Base-by-base conservation (phyloP, 345 rosid genomes). In the Citrus medica region DNA sequence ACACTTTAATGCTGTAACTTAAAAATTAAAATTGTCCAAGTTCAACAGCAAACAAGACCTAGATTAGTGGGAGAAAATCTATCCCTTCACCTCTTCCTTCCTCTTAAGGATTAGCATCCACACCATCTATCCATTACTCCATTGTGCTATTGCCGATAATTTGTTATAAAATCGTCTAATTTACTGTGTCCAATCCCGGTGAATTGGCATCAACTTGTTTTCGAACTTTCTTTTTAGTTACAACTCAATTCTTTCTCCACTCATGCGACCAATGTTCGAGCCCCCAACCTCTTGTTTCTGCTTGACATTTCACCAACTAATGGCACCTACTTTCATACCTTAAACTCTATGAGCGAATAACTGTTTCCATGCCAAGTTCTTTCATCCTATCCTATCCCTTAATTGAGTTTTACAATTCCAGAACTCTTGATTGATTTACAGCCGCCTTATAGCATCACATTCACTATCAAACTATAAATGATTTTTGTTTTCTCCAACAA, bases 391-490 rank as follows among this genome's bases (percentile, higher is more conserved):
- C 38, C 58, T 30, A 62, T 62, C 19, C 30, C 60, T 28, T 10
- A 17, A 25, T 64, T 53, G 63, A 71, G 28, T 71, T 62, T 40
- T 46, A 46, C 51, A 46, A 3, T 46, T 46, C 14, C 51, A 46
- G 51, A 13, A 46, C 51, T 42, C 51, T 35, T 46, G 51, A 46
- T 46, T 46, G 51, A 46, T 46, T 46, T 46, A 74, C 10, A 10
- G 32, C 24, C 64, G 22, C 69, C 51, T 10, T 12, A 12, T 46
- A 12, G 51, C 51, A 46, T 46, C 51, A 46, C 32, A n/a, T 10
- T 71, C 64, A 55, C 51, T 40, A 62, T 78, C 42, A 7, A 67
- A 61, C 42, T 68, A 46, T 60, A 51, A 67, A 61, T n/a, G 51
- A 22, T 63, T 71, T 71, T 48, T 21, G 59, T 30, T 60, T 7